Percentiles rank a stretch among this genome's conserved stretches.
These are phyloP conservation scores for Calendula officinalis DNA, from an alignment of 129 eudicot genomes.

Conservation along the genomic window DNA sequence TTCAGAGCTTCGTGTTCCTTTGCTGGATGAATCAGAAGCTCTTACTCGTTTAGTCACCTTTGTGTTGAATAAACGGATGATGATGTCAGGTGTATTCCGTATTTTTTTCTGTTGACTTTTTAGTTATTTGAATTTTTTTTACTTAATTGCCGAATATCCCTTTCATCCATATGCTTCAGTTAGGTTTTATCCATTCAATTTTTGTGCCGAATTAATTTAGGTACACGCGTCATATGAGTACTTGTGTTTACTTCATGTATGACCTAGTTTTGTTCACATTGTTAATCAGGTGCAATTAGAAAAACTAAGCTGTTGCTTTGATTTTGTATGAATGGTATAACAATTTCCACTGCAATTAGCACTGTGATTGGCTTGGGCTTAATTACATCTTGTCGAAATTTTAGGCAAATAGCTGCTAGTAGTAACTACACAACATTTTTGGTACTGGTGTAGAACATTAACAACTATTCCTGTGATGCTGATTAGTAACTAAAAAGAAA, in stretches of 20 bases:
- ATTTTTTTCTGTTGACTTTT: neutral
- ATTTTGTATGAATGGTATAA: neutral
- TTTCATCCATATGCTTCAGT: neutral
- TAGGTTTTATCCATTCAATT: conserved; percentile 13
- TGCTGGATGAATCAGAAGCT: conserved; percentile 13
- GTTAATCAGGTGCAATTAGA: conserved; percentile 1
- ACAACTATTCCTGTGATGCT: no score
- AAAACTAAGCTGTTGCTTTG: neutral
- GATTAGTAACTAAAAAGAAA: no score
- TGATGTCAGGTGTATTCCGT: conserved; percentile 21
- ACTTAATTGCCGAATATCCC: neutral
- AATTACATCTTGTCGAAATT: neutral
- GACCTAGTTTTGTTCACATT: conserved; percentile 10
- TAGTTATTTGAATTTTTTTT: neutral
- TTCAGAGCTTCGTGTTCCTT: neutral
- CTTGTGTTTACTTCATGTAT: neutral
- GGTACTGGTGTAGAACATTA: neutral
- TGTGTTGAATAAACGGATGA: conserved; percentile 13
- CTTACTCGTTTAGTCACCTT: conserved; percentile 18
- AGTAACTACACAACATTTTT: neutral
- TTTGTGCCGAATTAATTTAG: neutral
- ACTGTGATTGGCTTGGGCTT: conserved; percentile 8
- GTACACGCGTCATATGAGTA: no score
- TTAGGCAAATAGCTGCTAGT: neutral
- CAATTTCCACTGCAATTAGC: neutral